Base-by-base conservation (phyloP, 2,329 filamentous ascomycete genomes). In the Lasiodiplodia theobromae region DNA sequence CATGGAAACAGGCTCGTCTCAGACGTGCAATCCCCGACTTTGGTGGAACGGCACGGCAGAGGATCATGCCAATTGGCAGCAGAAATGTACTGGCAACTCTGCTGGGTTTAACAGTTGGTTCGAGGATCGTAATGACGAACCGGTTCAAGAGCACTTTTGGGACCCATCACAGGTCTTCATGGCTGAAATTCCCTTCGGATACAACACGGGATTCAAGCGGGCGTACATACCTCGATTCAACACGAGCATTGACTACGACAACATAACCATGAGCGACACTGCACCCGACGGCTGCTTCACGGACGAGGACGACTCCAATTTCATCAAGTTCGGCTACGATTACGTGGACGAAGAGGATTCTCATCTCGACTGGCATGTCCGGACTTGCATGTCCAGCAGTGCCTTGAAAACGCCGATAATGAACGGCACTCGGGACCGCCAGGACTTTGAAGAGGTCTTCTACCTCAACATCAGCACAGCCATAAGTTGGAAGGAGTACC, bases 361-460 rank as follows among this genome's bases (percentile, higher is more conserved):
- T 28, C 10, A 14, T 16, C 23, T 21, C n/a, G 3, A 10, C 28
- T 57, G 31, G 31, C 18, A 40, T 4, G 1, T 57, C 12, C 14
- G 31, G 31, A 40, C 38, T 10, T 64, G 60, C 40, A 64, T 64
- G 16, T 7, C n/a, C 38, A 37, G 21, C 60, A 23, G 10, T 21
- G 40, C 31, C 23, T 11, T 52, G 6, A 31, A 8, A 21, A 12
- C 7, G 2, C 60, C 60, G 3, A 12, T 49, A 3, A 40, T 44
- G 23, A 21, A 21, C 60, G 23, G 21, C n/a, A 64, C 60, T 0
- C 8, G 60, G 18, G 40, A 64, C 40, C 60, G 60, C 38, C 60
- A 64, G 40, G 60, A 64, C 38, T 34, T 64, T 14, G 40, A 49
- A n/a, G 60, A 64, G 25, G n/a, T 23, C 6, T 52, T 64, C 28